Evolutionary conservation across 179 eudicot species (phyloP).

Genomic region (Nepenthes alata): DNA sequence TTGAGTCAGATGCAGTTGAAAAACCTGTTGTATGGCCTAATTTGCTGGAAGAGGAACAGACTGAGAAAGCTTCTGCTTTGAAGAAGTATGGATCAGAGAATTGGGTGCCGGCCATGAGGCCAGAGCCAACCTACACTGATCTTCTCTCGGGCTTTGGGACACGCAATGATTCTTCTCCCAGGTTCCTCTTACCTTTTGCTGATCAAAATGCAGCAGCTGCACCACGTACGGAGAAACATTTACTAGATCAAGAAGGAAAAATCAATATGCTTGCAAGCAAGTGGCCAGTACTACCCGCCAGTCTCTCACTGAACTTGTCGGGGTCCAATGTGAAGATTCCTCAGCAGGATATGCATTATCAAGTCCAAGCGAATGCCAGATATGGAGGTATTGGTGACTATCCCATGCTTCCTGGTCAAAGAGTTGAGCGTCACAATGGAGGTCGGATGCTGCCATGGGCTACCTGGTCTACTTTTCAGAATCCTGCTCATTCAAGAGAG

Average conservation of each 20-base stretch:
- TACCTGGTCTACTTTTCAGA: constrained; percentile 34
- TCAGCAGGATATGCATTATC: constrained; percentile 31
- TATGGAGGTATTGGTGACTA: constrained; percentile 42
- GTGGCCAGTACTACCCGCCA: constrained; percentile 44
- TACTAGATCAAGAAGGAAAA: constrained; percentile 43
- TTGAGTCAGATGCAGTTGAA: constrained; percentile 54
- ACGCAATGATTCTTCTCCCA: constrained; percentile 36
- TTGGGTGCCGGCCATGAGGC: constrained; percentile 36
- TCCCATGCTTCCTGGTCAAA: constrained; percentile 27
- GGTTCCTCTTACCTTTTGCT: constrained; percentile 23
- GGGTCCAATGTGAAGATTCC: constrained; percentile 40
- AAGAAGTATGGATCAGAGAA: constrained; percentile 41
- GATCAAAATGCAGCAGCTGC: constrained; percentile 19
- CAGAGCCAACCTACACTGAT: constrained; percentile 58
- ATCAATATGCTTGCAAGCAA: constrained; percentile 31
- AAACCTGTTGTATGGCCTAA: constrained; percentile 44
- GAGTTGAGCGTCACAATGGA: constrained; percentile 40
- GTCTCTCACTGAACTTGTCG: constrained; percentile 61
- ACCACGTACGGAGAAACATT: constrained; percentile 29
- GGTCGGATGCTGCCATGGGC: constrained; percentile 65
- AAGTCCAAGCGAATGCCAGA: constrained; percentile 36
- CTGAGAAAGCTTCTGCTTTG: constrained; percentile 32
- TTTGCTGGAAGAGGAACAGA: constrained; percentile 46
- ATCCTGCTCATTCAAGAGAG: constrained; percentile 39
- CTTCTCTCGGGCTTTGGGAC: constrained; percentile 64